Conservation (phyloP, 768 basidiomycete genomes). For the Austroboletus eburneus region DNA sequence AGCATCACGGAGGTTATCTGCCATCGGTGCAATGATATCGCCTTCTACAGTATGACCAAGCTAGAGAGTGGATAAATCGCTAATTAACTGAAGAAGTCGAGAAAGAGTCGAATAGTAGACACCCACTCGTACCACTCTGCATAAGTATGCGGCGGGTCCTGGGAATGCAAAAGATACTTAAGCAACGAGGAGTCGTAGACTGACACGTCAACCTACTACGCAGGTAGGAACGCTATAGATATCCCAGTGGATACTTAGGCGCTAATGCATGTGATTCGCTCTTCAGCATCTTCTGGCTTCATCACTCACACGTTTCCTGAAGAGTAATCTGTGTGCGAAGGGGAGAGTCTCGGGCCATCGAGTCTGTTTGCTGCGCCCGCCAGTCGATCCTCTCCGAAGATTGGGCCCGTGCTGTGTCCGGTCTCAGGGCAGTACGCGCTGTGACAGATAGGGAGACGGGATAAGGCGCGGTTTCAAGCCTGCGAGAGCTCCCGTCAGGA, state of each 20-base stretch:
- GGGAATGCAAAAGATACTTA: background rate
- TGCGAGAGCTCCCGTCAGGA: too few relatives aligned
- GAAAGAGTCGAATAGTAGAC: constrained; percentile 38
- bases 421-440: too few relatives aligned
- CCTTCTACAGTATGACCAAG: constrained; percentile 55
- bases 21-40: constrained; percentile 46
- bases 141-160: constrained; percentile 40
- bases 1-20: constrained; percentile 42
- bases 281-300: background rate
- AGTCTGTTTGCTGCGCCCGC: too few relatives aligned
- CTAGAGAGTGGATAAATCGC: constrained; percentile 22
- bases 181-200: background rate
- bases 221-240: constrained; percentile 46
- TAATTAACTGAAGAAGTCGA: constrained; percentile 25
- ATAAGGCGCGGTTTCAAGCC: too few relatives aligned
- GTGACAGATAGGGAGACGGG: too few relatives aligned
- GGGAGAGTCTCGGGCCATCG: too few relatives aligned
- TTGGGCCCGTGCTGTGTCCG: too few relatives aligned
- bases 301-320: constrained; percentile 44
- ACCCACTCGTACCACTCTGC: constrained; percentile 58
- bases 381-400: too few relatives aligned
- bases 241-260: constrained; percentile 52
- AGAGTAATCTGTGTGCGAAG: too few relatives aligned
- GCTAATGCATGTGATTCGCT: constrained; percentile 17
- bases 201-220: constrained; percentile 15